Base-by-base conservation (phyloP, 2,329 filamentous ascomycete species). In the Dothistroma septosporum region DNA sequence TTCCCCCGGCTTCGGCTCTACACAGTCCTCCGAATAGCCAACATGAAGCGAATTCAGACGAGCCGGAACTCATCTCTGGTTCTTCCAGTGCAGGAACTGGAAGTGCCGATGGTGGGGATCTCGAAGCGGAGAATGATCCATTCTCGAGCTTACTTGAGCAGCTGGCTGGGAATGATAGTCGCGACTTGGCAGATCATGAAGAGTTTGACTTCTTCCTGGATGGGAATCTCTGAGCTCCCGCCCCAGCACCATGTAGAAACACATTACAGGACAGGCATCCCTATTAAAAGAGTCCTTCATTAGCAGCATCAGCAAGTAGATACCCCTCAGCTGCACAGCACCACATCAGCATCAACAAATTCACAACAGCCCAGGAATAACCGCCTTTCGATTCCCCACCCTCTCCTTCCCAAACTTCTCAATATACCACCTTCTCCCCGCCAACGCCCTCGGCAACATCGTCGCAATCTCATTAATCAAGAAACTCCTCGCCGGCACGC, bases 361-460 rank as follows among this genome's bases (percentile, higher is more conserved):
- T 71, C 64, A 83, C 28, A 88, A 64, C 22, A 84, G 68, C 24
- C 82, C 82, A 24, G 87, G 87, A 68, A 89, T 81, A 31, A 93
- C 84, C 5, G 90, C 90, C 77, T 90, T 92, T 73, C 87, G 85
- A 32, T 82, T 83, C 53, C 84, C 85, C 63, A 96, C 84, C 76
- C 87, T 89, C 53, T 95, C 88, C 77, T 87, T 86, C 11, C 93
- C 93, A 82, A 99, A 99, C 75, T 83, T 90, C 71, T 91, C 82
- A 60, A 87, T 79, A 76, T 99, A 99, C 94, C 94, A 99, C 70
- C 82, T 80, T 75, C 86, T 86, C 24, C 93, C 93, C 65, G 86
- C 85, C 56, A 94, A 78, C 16, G 94, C 92, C 69, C 94, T 82
- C 11, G 94, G 93, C 64, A 95, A 74, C 93, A 97, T 99, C 9